Conservation (phyloP, 2,329 filamentous ascomycete species). For the Pezicula radicicola region DNA sequence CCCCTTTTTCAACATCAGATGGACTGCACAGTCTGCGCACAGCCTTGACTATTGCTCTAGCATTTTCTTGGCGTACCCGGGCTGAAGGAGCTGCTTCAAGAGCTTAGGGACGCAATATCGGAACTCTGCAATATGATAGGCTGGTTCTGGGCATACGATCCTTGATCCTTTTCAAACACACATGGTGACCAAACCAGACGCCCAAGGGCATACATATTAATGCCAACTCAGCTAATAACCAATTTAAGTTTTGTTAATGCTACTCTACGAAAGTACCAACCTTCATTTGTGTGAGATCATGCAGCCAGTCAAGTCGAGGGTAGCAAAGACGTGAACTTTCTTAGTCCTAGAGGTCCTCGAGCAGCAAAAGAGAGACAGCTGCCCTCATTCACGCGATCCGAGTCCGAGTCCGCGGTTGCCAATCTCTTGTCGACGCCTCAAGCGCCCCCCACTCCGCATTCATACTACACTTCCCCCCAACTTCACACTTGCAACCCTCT, state of each 20-base stretch:
- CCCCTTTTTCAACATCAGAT: too few species aligned
- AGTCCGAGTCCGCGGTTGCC: too few species aligned
- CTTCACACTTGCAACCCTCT: not conserved
- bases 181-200: not conserved
- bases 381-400: too few species aligned
- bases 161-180: slow-evolving; percentile 2
- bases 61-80: too few species aligned
- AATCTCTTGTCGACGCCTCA: not conserved
- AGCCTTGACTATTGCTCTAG: too few species aligned
- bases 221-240: slow-evolving; percentile 1
- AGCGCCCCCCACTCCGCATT: not conserved
- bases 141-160: not conserved
- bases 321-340: not conserved
- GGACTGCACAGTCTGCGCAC: too few species aligned
- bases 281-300: not conserved
- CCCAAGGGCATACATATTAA: slow-evolving; percentile 1
- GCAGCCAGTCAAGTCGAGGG: not conserved
- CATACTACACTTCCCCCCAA: not conserved
- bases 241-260: not conserved
- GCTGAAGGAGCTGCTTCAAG: too few species aligned
- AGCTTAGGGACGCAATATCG: too few species aligned
- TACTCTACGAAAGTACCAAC: not conserved
- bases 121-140: too few species aligned
- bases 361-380: not conserved
- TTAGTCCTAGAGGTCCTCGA: not conserved